Evolutionary conservation across 1,284 basidiomycete species (phyloP).

Genomic region (Neotropicomus parvogracilis): DNA sequence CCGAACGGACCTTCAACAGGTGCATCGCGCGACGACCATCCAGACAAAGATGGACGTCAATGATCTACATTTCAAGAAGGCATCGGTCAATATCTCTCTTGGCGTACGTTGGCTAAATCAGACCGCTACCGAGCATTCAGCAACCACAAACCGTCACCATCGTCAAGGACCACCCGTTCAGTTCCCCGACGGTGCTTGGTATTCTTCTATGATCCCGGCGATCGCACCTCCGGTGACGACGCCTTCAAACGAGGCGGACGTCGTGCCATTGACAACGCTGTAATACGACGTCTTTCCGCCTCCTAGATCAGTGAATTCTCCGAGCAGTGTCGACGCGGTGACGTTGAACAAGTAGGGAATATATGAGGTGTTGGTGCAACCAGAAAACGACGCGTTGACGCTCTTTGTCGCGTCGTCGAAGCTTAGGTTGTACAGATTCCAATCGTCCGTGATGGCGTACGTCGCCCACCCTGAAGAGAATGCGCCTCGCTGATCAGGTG

Average conservation of each 20-base stretch:
- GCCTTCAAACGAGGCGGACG: neutral
- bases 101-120: no score
- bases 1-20: no score
- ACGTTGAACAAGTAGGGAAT: neutral
- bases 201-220: neutral
- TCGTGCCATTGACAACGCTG: neutral
- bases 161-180: no score
- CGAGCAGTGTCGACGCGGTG: neutral
- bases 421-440: no score
- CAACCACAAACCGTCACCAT: no score
- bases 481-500: no score
- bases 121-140: no score
- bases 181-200: neutral
- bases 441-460: no score
- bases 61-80: neutral
- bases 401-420: neutral
- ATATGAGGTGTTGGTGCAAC: neutral
- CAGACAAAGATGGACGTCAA: neutral
- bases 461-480: no score
- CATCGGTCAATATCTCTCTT: no score
- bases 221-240: neutral
- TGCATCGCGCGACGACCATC: no score
- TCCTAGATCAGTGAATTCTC: neutral
- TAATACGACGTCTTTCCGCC: neutral
- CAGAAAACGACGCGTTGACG: neutral